Evolutionary conservation across 495 filamentous ascomycete genomes (phyloP).

Genomic region (Aspergillus egyptiacus): DNA sequence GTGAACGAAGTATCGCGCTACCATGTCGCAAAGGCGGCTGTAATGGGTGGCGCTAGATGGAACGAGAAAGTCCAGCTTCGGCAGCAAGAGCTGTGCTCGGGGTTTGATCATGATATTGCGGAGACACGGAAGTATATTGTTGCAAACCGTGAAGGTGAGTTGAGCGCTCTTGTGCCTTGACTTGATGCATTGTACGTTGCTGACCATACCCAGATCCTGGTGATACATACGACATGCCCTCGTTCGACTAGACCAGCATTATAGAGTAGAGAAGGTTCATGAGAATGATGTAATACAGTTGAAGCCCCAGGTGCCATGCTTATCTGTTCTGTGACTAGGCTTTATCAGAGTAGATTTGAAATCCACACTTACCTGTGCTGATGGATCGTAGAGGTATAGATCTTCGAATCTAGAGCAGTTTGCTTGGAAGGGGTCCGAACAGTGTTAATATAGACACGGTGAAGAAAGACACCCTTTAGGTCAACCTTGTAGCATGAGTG

Average conservation of each 20-base stretch:
- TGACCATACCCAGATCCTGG: constrained; percentile 44
- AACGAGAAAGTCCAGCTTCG: constrained; percentile 47
- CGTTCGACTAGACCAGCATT: constrained; percentile 12
- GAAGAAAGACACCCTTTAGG: too few relatives aligned
- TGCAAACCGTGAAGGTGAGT: constrained; percentile 44
- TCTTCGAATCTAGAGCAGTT: too few relatives aligned
- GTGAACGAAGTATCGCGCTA: constrained; percentile 57
- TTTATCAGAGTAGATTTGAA: too few relatives aligned
- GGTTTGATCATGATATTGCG: constrained; percentile 45
- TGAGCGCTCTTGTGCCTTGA: background rate
- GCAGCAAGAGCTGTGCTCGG: constrained; percentile 41
- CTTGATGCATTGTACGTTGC: too few relatives aligned
- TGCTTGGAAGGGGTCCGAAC: too few relatives aligned
- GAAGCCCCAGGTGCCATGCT: too few relatives aligned
- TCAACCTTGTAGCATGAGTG: too few relatives aligned
- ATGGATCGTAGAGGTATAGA: too few relatives aligned
- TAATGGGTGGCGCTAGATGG: constrained; percentile 42
- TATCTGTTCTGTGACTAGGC: too few relatives aligned
- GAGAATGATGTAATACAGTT: too few relatives aligned
- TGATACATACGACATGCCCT: constrained; percentile 49
- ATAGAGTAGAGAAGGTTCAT: background rate
- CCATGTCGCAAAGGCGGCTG: constrained; percentile 54
- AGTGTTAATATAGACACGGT: too few relatives aligned
- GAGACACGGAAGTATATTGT: constrained; percentile 53
- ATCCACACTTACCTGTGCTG: too few relatives aligned